These are phyloP conservation scores for Penicillium sumatraense DNA, from an alignment of 2,329 filamentous ascomycete species.

Conservation along the genomic window DNA sequence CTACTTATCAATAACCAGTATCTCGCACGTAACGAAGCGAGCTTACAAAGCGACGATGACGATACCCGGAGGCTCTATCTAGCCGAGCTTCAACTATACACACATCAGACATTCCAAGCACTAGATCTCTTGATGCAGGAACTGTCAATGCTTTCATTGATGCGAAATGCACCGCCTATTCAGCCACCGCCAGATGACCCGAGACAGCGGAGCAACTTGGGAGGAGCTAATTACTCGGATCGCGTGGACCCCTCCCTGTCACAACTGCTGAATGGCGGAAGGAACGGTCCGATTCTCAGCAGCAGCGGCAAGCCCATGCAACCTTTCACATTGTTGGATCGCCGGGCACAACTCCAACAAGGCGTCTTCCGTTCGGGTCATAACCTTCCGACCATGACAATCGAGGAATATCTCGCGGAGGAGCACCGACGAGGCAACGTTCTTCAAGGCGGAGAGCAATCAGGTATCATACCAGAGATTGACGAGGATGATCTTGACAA, in stretches of 20 bases:
- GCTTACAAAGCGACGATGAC: constrained; percentile 78
- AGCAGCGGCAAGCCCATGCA: constrained; percentile 81
- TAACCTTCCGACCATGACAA: constrained; percentile 94
- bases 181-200: constrained; percentile 41
- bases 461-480: constrained; percentile 68
- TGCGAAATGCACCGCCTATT: constrained; percentile 55
- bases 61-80: constrained; percentile 79
- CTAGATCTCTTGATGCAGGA: constrained; percentile 89
- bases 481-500: constrained; percentile 92
- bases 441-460: constrained; percentile 77
- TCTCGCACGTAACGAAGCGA: constrained; percentile 61
- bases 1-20: constrained; percentile 53
- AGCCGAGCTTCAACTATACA: constrained; percentile 72
- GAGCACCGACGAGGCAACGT: constrained; percentile 83
- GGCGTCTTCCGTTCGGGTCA: constrained; percentile 90
- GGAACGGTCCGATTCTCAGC: constrained; percentile 74
- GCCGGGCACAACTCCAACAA: constrained; percentile 72
- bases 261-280: constrained; percentile 51
- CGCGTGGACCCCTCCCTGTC: constrained; percentile 70
- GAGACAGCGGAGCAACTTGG: constrained; percentile 53
- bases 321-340: constrained; percentile 85
- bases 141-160: constrained; percentile 76
- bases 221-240: constrained; percentile 67
- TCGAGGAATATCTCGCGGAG: constrained; percentile 96
- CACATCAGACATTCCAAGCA: constrained; percentile 80